Percentiles rank a stretch among this genome's conserved stretches.
phyloP scores from a whole-genome alignment of 1,139 yeast genomes.

The Eremothecium cymbalariae region DNA sequence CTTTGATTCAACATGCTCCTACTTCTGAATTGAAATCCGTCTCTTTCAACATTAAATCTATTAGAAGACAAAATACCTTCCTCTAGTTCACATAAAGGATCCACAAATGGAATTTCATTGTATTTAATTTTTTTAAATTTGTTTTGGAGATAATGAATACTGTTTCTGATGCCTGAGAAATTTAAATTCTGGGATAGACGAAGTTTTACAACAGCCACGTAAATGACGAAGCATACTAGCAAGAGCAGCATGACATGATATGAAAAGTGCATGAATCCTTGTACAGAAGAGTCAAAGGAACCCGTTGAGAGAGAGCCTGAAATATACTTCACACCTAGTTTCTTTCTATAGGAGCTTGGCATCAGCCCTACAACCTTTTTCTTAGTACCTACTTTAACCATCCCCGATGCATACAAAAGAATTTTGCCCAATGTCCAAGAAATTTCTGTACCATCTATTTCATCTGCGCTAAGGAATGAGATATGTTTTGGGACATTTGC shows the following conservation, averaged over 20 bases:
- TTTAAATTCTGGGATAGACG: conserved; percentile 3
- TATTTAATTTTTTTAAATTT: conserved; percentile 11
- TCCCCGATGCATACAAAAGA: conserved; percentile 50
- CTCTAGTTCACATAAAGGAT: conserved; percentile 18
- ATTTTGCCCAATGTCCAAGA: conserved; percentile 66
- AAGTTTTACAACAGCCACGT: conserved; percentile 4
- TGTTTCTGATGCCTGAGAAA: conserved; percentile 1
- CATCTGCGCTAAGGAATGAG: conserved; percentile 54
- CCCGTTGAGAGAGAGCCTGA: conserved; percentile 25
- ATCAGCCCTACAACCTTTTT: conserved; percentile 37
- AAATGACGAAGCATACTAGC: conserved; percentile 1
- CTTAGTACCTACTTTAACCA: conserved; percentile 33
- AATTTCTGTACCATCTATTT: conserved; percentile 51
- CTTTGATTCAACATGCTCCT: conserved; percentile 25
- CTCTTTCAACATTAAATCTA: conserved; percentile 12
- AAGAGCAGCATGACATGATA: not conserved
- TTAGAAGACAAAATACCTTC: conserved; percentile 16
- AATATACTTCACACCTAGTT: conserved; percentile 35
- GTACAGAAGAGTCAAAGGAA: not conserved
- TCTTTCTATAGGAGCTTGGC: conserved; percentile 40
- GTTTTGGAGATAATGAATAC: conserved; percentile 8
- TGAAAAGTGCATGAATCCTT: not conserved
- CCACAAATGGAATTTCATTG: conserved; percentile 10
- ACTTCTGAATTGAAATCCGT: conserved; percentile 21
- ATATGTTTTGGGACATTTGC: conserved; percentile 31